Conservation (phyloP, 2,329 filamentous ascomycete genomes). For the Fusarium floridanum region DNA sequence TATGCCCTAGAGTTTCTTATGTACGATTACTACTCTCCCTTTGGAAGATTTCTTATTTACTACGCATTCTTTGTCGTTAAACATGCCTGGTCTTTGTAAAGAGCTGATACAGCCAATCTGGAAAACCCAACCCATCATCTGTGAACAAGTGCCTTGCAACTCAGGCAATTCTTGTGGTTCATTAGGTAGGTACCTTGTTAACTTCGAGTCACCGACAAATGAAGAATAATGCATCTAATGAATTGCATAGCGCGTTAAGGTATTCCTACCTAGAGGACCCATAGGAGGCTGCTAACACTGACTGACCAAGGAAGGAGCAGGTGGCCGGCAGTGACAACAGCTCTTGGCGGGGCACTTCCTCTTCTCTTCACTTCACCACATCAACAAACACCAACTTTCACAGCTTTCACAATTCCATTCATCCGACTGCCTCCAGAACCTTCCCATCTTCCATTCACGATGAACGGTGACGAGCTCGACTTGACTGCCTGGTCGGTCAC, state of each 20-base stretch:
- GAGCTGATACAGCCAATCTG: not conserved
- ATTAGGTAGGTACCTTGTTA: too few species aligned
- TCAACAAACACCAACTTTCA: not conserved
- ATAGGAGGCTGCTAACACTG: not conserved
- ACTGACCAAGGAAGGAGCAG: not conserved
- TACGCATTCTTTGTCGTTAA: not conserved
- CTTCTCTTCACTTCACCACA: not conserved
- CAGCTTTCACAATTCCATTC: not conserved
- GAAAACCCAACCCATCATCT: not conserved
- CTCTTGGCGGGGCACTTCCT: not conserved
- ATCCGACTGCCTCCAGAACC: not conserved
- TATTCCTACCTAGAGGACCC: not conserved
- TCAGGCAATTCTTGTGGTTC: not conserved
- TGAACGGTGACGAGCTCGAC: not conserved
- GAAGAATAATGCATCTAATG: not conserved
- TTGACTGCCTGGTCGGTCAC: not conserved
- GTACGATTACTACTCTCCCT: not conserved
- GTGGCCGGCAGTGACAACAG: not conserved
- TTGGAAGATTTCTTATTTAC: not conserved
- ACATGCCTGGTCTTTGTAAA: not conserved
- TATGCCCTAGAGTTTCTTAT: not conserved
- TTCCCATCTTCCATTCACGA: not conserved
- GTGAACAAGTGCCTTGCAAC: not conserved
- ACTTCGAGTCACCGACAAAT: not conserved
- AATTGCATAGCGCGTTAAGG: not conserved